Base-by-base conservation (phyloP, 352 stramenopile genomes). In the Phytopythium kandeliae region DNA sequence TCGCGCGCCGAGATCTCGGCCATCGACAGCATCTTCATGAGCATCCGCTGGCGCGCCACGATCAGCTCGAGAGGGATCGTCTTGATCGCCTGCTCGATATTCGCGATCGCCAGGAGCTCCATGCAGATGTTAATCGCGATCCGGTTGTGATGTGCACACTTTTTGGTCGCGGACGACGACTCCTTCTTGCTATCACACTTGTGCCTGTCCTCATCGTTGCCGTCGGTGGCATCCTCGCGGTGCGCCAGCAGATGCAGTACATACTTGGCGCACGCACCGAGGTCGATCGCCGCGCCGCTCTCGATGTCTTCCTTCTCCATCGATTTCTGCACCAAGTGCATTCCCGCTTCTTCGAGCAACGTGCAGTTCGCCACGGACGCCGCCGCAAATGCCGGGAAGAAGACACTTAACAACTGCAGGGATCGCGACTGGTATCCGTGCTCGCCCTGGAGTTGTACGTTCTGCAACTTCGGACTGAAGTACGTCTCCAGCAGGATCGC, bases 381-480 rank as follows among this genome's bases (percentile, higher is more conserved):
- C n/a, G 69, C 61, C 21, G 74, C 71, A 22, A 88, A 86, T 2
- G 80, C 74, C 2, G 77, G 74, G 51, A 87, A 91, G 61, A 91
- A 91, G 3, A 91, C 69, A 25, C 76, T 86, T 21, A 91, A 57
- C 15, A 91, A 49, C 62, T 91, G 80, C 3, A 91, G 58, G 28
- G 77, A 71, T 11, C 75, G 66, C 4, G 77, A 82, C 25, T 88
- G 77, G 45, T 70, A 88, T 1, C 72, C 77, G 26, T 86, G 64
- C 22, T 86, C 74, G 26, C 67, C 67, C 22, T 61, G 54, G 4
- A 73, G 54, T 56, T 88, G 74, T 5, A 88, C 58, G 44, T 74
- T 62, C 43, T 83, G 72, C 3, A 88, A 63, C 24, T 66, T 62
- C 17, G 77, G 72, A 47, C 74, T 86, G 49, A 89, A 86, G 51